Evolutionary conservation across 2,329 filamentous ascomycete species (phyloP), one percentile per base, ranked within the genome.

Genomic region (Aspergillus sp.): DNA sequence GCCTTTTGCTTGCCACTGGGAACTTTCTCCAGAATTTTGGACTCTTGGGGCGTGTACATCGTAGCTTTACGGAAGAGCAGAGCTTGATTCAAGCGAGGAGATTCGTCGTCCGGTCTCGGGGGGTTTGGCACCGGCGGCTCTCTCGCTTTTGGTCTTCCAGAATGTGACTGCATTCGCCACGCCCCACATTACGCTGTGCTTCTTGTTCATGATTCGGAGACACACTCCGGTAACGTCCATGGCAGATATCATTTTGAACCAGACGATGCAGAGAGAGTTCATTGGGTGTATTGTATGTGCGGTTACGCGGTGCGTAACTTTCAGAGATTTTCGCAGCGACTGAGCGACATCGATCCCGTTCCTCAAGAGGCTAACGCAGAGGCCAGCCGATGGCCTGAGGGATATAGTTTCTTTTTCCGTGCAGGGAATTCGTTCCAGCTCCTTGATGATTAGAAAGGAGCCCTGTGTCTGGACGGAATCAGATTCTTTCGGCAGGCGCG

Each of bases 121-220:
- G 54, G n/a, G 34, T 23, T 48, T 41, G 30, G 15, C 50, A 34
- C 17, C 54, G 48, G 61, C 59, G 60, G 54, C 47, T 59, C 61
- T 64, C 54, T 56, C 59, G 55, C 66, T 34, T 61, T 61, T 65
- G 55, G 48, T 46, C 70, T 64, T 73, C 70, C 67, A 74, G 70
- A 70, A 71, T 63, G 62, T 7, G 43, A 50, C n/a, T 41, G 47
- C 30, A 38, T 68, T 72, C 73, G 73, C 73, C 73, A 75, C 73
- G 71, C 68, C 70, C 71, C 67, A 71, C 72, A 61, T 57, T 19
- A 25, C 34, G n/a, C 34, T 17, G 43, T 22, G 41, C 31, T 41
- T 22, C 15, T 47, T 46, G 13, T 47, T 9, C 31, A 41, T 51
- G 49, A 53, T 54, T 61, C 50, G 57, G 57, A 54, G 57, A 48